A percentile compares a stretch with the other conserved stretches of the same genome.
Evolutionary conservation across 345 rosid species (phyloP).

Genomic region (Luvunga scandens): DNA sequence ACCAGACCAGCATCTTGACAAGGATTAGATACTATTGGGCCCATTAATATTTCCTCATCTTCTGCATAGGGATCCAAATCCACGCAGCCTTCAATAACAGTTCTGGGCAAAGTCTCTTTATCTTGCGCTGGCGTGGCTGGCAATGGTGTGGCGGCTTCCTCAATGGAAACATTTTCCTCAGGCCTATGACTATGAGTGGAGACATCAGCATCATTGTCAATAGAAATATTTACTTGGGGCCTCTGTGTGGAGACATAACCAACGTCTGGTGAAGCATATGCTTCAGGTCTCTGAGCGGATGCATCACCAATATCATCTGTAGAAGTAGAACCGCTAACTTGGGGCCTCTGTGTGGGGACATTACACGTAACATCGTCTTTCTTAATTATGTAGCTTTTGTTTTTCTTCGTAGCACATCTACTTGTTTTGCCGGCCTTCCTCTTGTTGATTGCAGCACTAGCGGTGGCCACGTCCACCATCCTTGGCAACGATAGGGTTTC

Average conservation of each 20-base stretch:
- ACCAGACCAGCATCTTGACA: neutral
- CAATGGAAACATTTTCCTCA: neutral
- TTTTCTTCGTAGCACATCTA: conserved; percentile 11
- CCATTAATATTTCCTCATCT: conserved; percentile 14
- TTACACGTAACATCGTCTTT: neutral
- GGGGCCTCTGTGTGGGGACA: neutral
- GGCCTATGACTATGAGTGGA: neutral
- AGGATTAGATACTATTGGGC: neutral
- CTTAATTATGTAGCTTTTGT: neutral
- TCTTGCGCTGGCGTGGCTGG: conserved; percentile 13
- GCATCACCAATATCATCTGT: neutral
- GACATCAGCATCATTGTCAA: neutral
- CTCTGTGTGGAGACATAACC: neutral
- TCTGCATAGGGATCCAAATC: neutral
- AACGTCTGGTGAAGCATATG: neutral
- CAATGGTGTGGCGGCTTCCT: neutral
- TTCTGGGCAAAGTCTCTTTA: conserved; percentile 19
- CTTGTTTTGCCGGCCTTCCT: no score
- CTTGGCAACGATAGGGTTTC: neutral
- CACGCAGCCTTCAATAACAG: neutral
- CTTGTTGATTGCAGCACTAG: neutral
- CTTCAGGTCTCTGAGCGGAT: neutral
- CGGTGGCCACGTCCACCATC: conserved; percentile 15
- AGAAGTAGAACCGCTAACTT: neutral
- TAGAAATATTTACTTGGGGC: neutral